Evolutionary conservation across 495 filamentous ascomycete species (phyloP).

Genomic region (Neurospora sp.): DNA sequence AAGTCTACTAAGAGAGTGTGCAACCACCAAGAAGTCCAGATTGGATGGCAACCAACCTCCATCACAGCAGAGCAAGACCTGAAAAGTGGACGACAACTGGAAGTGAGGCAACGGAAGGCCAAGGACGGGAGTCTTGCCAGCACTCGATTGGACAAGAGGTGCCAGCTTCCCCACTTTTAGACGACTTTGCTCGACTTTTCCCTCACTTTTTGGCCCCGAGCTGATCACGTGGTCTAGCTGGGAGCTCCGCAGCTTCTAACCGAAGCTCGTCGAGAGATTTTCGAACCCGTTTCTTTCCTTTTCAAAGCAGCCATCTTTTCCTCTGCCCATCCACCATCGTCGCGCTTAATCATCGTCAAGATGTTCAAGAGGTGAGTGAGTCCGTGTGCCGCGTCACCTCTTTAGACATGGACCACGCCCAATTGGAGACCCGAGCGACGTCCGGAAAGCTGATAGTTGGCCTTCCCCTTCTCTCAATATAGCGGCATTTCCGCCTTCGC

Average conservation of each 20-base stretch:
- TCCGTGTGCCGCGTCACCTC: slow-evolving; percentile 3
- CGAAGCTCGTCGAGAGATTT: slow-evolving; percentile 31
- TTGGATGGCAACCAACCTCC: neutral
- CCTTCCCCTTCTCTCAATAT: slow-evolving; percentile 21
- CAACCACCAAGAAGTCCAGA: neutral
- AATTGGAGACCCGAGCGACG: slow-evolving; percentile 18
- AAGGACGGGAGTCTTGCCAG: neutral
- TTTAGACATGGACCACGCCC: slow-evolving; percentile 9
- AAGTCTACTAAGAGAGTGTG: neutral
- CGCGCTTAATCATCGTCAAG: slow-evolving; percentile 49
- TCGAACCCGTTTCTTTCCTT: slow-evolving; percentile 29
- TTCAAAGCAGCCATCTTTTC: slow-evolving; percentile 31
- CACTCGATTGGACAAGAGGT: neutral
- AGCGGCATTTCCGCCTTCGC: slow-evolving; percentile 76
- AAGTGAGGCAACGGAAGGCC: neutral
- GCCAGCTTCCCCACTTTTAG: neutral
- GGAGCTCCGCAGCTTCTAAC: slow-evolving; percentile 29
- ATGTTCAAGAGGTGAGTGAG: slow-evolving; percentile 81
- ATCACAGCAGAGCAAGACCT: neutral
- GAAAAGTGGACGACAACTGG: neutral
- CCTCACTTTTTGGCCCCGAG: neutral
- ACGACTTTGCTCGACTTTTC: neutral
- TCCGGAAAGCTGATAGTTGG: slow-evolving; percentile 24
- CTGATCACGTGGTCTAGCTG: slow-evolving; percentile 17
- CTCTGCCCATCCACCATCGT: slow-evolving; percentile 26